phyloP scores from a whole-genome alignment of 176 grass and related monocot genomes.

The Themeda triandra region DNA sequence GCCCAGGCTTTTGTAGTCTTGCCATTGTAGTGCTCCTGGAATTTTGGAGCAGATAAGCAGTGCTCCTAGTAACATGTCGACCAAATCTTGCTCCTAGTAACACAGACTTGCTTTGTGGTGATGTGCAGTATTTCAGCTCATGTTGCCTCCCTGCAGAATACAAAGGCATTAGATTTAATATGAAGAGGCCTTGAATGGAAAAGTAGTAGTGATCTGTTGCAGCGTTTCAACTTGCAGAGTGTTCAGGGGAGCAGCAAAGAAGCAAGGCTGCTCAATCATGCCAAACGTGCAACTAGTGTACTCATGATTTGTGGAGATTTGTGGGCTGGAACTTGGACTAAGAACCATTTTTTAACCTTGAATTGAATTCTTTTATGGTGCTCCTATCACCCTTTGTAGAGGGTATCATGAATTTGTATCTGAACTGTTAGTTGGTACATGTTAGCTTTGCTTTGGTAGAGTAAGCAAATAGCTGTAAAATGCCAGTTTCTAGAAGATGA shows the following conservation, averaged over 20 bases:
- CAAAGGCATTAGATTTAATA: background rate
- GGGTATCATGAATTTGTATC: background rate
- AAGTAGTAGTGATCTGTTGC: background rate
- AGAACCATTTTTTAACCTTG: background rate
- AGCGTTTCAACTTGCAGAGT: background rate
- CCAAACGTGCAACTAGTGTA: background rate
- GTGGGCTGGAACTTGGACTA: background rate
- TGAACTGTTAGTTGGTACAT: background rate
- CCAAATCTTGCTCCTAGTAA: constrained; percentile 31
- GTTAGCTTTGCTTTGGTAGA: background rate
- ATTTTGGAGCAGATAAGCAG: constrained; percentile 27
- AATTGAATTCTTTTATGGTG: background rate
- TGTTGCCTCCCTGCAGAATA: constrained; percentile 53
- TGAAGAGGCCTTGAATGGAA: background rate
- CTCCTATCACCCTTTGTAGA: background rate
- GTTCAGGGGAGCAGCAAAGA: background rate
- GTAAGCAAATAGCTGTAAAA: background rate
- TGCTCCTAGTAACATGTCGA: constrained; percentile 28
- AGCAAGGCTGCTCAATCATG: background rate
- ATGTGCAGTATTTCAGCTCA: constrained; percentile 30
- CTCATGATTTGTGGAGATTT: background rate
- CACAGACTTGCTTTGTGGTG: constrained; percentile 31
- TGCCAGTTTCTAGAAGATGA: background rate
- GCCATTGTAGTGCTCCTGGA: constrained; percentile 13
- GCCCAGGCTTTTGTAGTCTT: background rate